Base-by-base conservation (phyloP, 495 filamentous ascomycete species). In the Daldinia vernicosa region DNA sequence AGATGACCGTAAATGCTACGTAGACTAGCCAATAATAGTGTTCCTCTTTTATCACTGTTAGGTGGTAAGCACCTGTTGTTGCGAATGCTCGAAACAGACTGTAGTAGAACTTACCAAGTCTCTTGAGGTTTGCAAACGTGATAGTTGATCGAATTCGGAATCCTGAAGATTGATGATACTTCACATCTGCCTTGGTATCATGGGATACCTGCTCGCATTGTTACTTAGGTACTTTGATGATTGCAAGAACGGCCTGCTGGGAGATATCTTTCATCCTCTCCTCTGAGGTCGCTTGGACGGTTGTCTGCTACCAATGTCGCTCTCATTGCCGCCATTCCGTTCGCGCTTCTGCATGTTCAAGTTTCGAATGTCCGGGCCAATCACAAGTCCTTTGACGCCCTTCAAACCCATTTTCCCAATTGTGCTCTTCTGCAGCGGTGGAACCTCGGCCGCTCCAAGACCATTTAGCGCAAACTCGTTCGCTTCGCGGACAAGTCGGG, bases 401-500 rank as follows among this genome's bases (percentile, higher is more conserved):
- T 81, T 86, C 61, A 87, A 61, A 6, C 84, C 83, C 84, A 87
- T 86, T 80, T 87, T 87, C 3, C 84, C 79, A 28, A 87, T 74
- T 1, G 73, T 77, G 28, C 62, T 76, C 74, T 83, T 86, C 27
- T 78, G 70, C 22, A 87, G 74, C 30, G 72, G 32, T 22, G 84
- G 85, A 5, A 82, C 70, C 72, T 85, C 84, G 6, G 82, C 70
- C 19, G 80, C 80, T 6, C 80, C 80, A 50, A 87, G 77, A 3
- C 80, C 82, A 0, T 78, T 55, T 6, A 74, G 30, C 11, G 84
- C 82, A 63, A 80, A 83, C 22, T 76, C 73, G 60, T 87, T 87
- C 0, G 79, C 84, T 62, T 84, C 67, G 30, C 54, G 47, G 0
- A 87, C 83, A 4, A 87, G 70, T 15, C 75, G 64, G 15, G 30